Evolutionary conservation across 2,329 filamentous ascomycete genomes (phyloP).

Genomic region (Ophiostoma ulmi): DNA sequence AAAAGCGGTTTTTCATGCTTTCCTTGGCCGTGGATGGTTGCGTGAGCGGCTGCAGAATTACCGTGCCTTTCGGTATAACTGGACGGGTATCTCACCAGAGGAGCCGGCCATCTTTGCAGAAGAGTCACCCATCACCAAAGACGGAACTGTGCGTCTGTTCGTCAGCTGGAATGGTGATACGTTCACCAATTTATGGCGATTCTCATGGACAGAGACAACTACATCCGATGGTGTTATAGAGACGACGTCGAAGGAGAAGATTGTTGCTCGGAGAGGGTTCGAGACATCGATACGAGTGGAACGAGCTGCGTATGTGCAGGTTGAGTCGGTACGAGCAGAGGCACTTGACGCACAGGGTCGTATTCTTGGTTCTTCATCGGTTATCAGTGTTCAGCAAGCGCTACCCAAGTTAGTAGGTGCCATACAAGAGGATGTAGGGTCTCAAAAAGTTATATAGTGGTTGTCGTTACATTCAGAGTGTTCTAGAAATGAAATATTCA

Average conservation of each 20-base stretch:
- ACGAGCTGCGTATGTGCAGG: background rate
- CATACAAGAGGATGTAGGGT: background rate
- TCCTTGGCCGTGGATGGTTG: background rate
- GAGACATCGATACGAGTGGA: background rate
- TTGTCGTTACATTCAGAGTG: background rate
- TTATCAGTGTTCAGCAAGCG: background rate
- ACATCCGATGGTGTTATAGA: background rate
- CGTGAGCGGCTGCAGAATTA: background rate
- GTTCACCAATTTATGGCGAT: background rate
- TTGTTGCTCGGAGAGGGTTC: background rate
- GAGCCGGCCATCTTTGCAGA: background rate
- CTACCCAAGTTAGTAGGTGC: background rate
- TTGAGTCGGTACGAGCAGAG: background rate
- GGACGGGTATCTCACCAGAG: background rate
- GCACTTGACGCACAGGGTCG: background rate
- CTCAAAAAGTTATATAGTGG: background rate
- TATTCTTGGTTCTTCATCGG: background rate
- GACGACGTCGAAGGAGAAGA: background rate
- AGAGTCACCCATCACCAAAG: background rate
- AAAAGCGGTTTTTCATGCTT: background rate
- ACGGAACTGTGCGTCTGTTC: background rate
- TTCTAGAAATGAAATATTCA: too few relatives aligned
- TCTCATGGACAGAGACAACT: background rate
- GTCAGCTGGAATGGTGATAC: conserved; percentile 6
- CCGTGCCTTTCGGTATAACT: background rate